phyloP scores from a whole-genome alignment of 1,139 yeast genomes.

The Wickerhamomyces sp. region DNA sequence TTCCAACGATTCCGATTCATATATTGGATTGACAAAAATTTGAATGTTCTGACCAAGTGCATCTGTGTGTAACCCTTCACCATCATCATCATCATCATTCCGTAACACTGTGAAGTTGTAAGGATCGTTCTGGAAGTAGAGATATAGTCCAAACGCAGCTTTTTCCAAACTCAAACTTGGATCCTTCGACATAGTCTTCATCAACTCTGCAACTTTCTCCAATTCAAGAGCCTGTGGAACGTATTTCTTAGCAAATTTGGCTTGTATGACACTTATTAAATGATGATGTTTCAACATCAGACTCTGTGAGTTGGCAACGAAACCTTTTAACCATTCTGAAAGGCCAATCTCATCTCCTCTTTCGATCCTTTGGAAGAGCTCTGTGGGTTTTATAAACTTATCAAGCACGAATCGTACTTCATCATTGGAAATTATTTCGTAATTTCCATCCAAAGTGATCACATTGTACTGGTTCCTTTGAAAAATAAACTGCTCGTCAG shows the following conservation, averaged over 20 bases:
- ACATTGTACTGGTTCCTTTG: slow-evolving; percentile 6
- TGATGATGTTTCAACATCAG: slow-evolving; percentile 4
- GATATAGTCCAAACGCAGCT: slow-evolving; percentile 14
- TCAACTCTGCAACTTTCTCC: slow-evolving; percentile 2
- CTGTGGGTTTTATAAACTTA: neutral
- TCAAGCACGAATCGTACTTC: slow-evolving; percentile 5
- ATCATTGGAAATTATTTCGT: slow-evolving; percentile 2
- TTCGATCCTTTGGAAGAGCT: neutral
- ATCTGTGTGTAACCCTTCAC: slow-evolving; percentile 1
- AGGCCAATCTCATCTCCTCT: neutral
- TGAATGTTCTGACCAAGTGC: slow-evolving; percentile 4
- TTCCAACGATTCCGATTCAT: slow-evolving; percentile 6
- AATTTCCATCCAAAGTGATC: slow-evolving; percentile 1
- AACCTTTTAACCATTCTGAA: neutral
- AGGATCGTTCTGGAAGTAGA: slow-evolving; percentile 9
- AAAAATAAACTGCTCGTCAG: slow-evolving; percentile 8
- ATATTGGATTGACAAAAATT: slow-evolving; percentile 6
- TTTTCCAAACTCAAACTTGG: slow-evolving; percentile 7
- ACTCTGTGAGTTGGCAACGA: slow-evolving; percentile 5
- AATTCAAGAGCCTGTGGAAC: slow-evolving; percentile 11
- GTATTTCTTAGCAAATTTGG: slow-evolving; percentile 10
- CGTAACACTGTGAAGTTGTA: slow-evolving; percentile 5
- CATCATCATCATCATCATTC: neutral
- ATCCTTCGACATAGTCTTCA: slow-evolving; percentile 4
- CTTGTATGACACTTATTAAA: slow-evolving; percentile 14